Conservation (phyloP, 2,329 filamentous ascomycete genomes). For the Taxawa tesnikishii region DNA sequence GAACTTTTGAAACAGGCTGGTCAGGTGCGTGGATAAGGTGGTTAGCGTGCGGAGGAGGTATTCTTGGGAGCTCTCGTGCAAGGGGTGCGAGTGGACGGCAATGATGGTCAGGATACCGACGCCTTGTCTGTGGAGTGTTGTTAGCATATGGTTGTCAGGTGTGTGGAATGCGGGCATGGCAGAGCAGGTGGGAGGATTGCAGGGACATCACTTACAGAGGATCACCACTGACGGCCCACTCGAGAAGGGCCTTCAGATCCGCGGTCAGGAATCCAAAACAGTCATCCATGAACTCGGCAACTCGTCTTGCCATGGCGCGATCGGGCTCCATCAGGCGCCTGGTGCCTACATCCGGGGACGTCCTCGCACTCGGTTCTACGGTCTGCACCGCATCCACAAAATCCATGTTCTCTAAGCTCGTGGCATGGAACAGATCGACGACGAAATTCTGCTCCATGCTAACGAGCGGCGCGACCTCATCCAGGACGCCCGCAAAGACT, state of each 20-base stretch:
- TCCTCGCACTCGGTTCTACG: constrained; percentile 53
- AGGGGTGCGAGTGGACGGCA: constrained; percentile 64
- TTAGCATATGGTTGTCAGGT: no score
- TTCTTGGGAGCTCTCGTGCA: constrained; percentile 86
- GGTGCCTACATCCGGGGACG: constrained; percentile 54
- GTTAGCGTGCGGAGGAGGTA: constrained; percentile 71
- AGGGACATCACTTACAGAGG: no score
- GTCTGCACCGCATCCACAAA: constrained; percentile 69
- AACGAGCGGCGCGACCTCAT: constrained; percentile 71
- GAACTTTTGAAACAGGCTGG: constrained; percentile 71
- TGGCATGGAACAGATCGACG: constrained; percentile 91
- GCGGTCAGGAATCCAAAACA: constrained; percentile 72
- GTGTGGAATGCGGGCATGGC: no score
- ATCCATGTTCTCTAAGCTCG: constrained; percentile 68
- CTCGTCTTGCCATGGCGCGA: constrained; percentile 68
- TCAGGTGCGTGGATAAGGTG: constrained; percentile 56
- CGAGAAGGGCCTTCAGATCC: constrained; percentile 67
- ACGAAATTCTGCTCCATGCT: constrained; percentile 95
- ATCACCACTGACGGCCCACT: constrained; percentile 72
- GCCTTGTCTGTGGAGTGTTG: no score
- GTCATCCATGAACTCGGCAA: constrained; percentile 79
- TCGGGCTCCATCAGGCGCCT: constrained; percentile 80
- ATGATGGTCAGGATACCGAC: constrained; percentile 74
- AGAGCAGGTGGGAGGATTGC: no score
- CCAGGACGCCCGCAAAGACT: constrained; percentile 65